phyloP scores from a whole-genome alignment of 1,284 basidiomycete species.

The Ustilago shanxiensis region DNA sequence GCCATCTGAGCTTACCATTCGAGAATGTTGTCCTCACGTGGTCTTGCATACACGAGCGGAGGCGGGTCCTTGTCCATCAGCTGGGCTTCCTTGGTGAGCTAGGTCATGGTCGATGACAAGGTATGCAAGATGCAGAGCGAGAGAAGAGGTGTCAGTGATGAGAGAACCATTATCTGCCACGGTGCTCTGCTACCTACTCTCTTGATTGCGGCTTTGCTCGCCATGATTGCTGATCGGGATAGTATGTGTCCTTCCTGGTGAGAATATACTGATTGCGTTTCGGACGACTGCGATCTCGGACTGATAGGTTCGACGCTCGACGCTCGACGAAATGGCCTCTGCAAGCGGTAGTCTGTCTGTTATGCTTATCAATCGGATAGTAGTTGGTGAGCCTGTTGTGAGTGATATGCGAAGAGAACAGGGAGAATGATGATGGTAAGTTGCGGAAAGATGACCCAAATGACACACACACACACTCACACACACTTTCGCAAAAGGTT shows the following conservation, averaged over 20 bases:
- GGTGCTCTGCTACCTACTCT: slow-evolving; percentile 21
- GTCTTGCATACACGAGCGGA: slow-evolving; percentile 91
- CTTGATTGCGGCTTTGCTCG: slow-evolving; percentile 52
- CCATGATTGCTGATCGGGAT: slow-evolving; percentile 24
- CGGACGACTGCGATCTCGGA: neutral
- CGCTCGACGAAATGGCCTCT: neutral
- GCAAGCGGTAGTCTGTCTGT: neutral
- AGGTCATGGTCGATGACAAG: neutral
- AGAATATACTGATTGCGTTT: neutral
- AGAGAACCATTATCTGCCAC: neutral
- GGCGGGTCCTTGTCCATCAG: slow-evolving; percentile 93
- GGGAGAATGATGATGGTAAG: neutral
- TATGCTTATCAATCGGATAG: neutral
- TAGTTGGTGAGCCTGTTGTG: neutral
- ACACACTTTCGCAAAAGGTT: too few species aligned
- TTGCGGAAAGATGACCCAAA: slow-evolving; percentile 1
- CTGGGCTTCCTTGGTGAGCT: slow-evolving; percentile 90
- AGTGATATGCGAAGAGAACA: neutral
- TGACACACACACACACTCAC: slow-evolving; percentile 9
- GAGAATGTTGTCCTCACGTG: slow-evolving; percentile 95
- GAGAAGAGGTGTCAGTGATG: neutral
- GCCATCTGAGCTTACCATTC: slow-evolving; percentile 51
- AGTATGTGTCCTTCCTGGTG: neutral
- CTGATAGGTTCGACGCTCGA: neutral
- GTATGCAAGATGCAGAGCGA: neutral